Percentiles rank a stretch among this genome's conserved stretches.
phyloP scores from a whole-genome alignment of 306 rosid species.

The Carpinus viminea region DNA sequence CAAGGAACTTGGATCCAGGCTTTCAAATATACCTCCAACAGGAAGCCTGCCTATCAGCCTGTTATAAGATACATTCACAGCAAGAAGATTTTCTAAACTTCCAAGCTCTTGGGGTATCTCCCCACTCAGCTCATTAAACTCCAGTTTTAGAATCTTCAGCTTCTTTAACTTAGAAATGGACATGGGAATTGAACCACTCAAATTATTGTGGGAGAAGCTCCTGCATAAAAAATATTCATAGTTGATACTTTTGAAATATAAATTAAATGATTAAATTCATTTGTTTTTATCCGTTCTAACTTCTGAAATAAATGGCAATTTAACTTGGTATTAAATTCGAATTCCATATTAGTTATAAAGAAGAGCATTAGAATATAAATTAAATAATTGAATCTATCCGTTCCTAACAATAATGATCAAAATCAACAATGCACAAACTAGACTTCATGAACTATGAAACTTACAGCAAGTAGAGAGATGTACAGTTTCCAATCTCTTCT shows the following conservation, averaged over 20 bases:
- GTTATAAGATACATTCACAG: conserved; percentile 82
- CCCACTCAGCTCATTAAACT: conserved; percentile 77
- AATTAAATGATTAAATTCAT: no score
- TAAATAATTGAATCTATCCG: neutral
- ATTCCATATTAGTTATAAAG: no score
- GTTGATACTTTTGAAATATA: no score
- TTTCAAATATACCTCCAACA: conserved; percentile 56
- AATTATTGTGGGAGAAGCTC: conserved; percentile 77
- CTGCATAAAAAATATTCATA: conserved; percentile 38
- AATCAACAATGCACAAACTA: no score
- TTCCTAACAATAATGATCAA: no score
- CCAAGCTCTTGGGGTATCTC: conserved; percentile 93
- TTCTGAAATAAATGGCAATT: no score
- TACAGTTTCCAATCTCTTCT: conserved; percentile 77
- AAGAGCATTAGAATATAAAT: neutral
- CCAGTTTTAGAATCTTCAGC: conserved; percentile 74
- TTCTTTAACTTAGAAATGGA: conserved; percentile 67
- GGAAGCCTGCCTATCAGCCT: conserved; percentile 90
- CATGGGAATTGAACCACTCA: conserved; percentile 68
- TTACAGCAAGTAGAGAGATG: conserved; percentile 81
- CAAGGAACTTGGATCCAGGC: conserved; percentile 78
- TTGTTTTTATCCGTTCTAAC: no score
- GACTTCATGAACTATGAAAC: conserved; percentile 29
- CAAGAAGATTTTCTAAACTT: conserved; percentile 71
- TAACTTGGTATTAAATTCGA: no score